These are phyloP conservation scores for Amoebophrya sp. DNA, from an alignment of 169 alveolate genomes.

Conservation along the genomic window DNA sequence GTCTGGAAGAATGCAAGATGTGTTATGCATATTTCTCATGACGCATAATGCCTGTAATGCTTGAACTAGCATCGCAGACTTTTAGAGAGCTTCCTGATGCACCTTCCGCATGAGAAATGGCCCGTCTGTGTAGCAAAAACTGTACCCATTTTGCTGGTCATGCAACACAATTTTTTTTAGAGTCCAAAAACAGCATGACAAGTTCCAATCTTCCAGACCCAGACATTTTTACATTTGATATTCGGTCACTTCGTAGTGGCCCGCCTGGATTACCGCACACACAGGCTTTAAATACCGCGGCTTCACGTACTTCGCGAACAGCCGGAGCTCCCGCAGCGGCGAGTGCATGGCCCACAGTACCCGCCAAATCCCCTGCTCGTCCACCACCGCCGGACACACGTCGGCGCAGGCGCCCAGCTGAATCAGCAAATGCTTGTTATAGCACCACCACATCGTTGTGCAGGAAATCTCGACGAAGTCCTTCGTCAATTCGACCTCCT, in stretches of 20 bases:
- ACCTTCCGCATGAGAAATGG: too few relatives aligned
- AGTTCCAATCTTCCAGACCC: too few relatives aligned
- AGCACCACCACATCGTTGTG: slow-evolving; percentile 20
- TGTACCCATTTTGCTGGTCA: too few relatives aligned
- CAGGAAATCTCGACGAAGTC: slow-evolving; percentile 3
- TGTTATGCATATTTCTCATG: too few relatives aligned
- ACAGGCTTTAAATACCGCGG: background rate
- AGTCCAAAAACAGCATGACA: too few relatives aligned
- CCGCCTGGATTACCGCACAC: background rate
- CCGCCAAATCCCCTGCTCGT: slow-evolving; percentile 5
- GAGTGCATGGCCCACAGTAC: slow-evolving; percentile 10
- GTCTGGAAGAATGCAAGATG: too few relatives aligned
- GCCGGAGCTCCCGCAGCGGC: background rate
- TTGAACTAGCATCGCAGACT: too few relatives aligned
- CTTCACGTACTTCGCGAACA: background rate
- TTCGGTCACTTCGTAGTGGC: slow-evolving; percentile 12
- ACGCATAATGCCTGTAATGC: too few relatives aligned
- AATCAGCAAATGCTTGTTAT: background rate
- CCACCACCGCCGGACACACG: background rate
- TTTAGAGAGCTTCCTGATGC: too few relatives aligned
- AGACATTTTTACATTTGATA: too few relatives aligned
- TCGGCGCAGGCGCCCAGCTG: background rate
- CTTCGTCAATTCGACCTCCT: background rate
- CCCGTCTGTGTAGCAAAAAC: too few relatives aligned
- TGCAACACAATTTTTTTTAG: too few relatives aligned